A percentile compares a stretch with the other conserved stretches of the same genome.
These are phyloP conservation scores for Aspergillus amoenus DNA, from an alignment of 2,329 filamentous ascomycete species.

Conservation along the genomic window DNA sequence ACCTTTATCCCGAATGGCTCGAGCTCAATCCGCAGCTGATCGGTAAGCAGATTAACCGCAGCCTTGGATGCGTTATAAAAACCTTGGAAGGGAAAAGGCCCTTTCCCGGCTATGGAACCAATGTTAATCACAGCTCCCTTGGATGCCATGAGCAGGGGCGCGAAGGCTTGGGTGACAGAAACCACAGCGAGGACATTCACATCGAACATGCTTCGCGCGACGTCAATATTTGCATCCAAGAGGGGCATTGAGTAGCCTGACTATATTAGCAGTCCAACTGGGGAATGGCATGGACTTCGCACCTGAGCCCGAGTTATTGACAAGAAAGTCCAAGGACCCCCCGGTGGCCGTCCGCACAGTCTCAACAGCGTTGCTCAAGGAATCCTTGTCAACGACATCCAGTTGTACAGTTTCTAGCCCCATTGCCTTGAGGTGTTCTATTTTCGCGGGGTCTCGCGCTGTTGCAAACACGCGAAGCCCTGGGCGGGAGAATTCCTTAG, in stretches of 20 bases:
- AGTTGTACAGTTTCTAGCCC: slow-evolving; percentile 28
- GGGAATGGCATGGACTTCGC: no score
- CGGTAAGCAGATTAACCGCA: slow-evolving; percentile 15
- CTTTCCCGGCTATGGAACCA: slow-evolving; percentile 17
- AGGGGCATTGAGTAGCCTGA: slow-evolving; percentile 31
- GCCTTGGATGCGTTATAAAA: slow-evolving; percentile 24
- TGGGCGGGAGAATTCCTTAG: slow-evolving; percentile 29
- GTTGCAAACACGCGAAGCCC: slow-evolving; percentile 41
- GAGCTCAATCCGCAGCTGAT: slow-evolving; percentile 25
- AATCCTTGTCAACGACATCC: slow-evolving; percentile 25
- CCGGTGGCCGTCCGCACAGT: slow-evolving; percentile 22
- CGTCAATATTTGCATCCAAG: slow-evolving; percentile 35
- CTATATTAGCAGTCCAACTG: no score
- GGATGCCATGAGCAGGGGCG: slow-evolving; percentile 16
- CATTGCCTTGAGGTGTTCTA: slow-evolving; percentile 16
- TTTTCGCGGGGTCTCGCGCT: slow-evolving; percentile 30
- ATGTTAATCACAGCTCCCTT: slow-evolving; percentile 19
- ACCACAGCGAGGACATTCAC: slow-evolving; percentile 17
- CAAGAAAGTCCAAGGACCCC: slow-evolving; percentile 36
- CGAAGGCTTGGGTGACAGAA: slow-evolving; percentile 23
- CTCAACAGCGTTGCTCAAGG: slow-evolving; percentile 26
- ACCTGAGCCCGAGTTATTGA: slow-evolving; percentile 45
- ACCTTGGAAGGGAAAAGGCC: slow-evolving; percentile 1
- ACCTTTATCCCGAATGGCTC: slow-evolving; percentile 8
- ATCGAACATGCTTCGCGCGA: slow-evolving; percentile 26